These are phyloP conservation scores for Blastobotrys muscicola DNA, from an alignment of 805 yeast species.

Conservation along the genomic window DNA sequence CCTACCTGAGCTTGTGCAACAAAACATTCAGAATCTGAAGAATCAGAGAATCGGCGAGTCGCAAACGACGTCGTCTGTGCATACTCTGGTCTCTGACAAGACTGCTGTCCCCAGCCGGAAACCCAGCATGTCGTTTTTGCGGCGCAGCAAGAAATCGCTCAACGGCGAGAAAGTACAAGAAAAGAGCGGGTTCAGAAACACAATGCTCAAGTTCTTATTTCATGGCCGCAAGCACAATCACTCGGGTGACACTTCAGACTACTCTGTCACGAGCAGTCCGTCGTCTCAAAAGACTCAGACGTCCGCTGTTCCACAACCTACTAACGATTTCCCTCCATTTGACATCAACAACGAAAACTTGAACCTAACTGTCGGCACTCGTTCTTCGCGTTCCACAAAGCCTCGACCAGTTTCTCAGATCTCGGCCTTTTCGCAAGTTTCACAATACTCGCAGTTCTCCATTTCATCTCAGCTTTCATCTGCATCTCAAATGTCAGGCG, in stretches of 20 bases:
- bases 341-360: not conserved
- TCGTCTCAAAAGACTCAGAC: not conserved
- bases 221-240: too few relatives aligned
- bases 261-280: too few relatives aligned
- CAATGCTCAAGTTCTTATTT: too few relatives aligned
- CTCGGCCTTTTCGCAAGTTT: slow-evolving; percentile 42
- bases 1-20: not conserved
- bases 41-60: not conserved
- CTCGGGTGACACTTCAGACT: too few relatives aligned
- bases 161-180: too few relatives aligned
- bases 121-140: too few relatives aligned
- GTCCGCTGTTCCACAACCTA: not conserved
- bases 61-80: not conserved
- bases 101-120: too few relatives aligned
- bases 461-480: slow-evolving; percentile 27
- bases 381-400: not conserved
- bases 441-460: slow-evolving; percentile 44
- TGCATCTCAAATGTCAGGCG: slow-evolving; percentile 16
- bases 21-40: not conserved
- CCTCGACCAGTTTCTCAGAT: slow-evolving; percentile 42
- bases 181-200: too few relatives aligned
- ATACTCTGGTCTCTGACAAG: not conserved
- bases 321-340: slow-evolving; percentile 16
- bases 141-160: too few relatives aligned
- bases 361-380: not conserved